A percentile compares a stretch with the other conserved stretches of the same genome.
Evolutionary conservation across 2,329 filamentous ascomycete genomes (phyloP).

Genomic region (Rhinocladiella mackenziei): DNA sequence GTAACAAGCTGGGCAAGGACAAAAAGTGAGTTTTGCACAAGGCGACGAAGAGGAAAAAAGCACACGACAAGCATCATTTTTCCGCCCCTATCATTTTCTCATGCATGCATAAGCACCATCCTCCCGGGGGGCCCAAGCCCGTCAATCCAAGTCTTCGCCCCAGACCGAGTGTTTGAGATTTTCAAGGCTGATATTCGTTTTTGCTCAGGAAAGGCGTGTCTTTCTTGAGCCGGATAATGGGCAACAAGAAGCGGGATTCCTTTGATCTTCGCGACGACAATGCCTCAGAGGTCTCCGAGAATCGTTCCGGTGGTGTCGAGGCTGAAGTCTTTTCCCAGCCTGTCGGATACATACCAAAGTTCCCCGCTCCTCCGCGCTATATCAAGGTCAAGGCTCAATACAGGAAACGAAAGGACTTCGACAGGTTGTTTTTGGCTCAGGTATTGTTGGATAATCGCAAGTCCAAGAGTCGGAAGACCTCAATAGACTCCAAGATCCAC

Average conservation of each 20-base stretch:
- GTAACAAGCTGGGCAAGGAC: slow-evolving; percentile 48
- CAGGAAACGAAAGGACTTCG: slow-evolving; percentile 77
- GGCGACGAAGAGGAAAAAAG: slow-evolving; percentile 3
- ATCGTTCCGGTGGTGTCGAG: slow-evolving; percentile 74
- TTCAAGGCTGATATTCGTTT: slow-evolving; percentile 13
- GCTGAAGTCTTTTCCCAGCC: slow-evolving; percentile 76
- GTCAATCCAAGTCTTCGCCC: neutral
- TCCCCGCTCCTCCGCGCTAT: slow-evolving; percentile 86
- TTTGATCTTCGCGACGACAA: slow-evolving; percentile 49
- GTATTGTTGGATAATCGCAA: slow-evolving; percentile 64
- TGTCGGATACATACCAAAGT: slow-evolving; percentile 76
- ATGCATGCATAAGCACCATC: slow-evolving; percentile 9
- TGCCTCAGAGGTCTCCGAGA: slow-evolving; percentile 66
- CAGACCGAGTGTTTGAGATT: neutral
- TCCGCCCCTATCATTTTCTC: slow-evolving; percentile 3
- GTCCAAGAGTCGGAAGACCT: slow-evolving; percentile 35
- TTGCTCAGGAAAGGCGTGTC: slow-evolving; percentile 72
- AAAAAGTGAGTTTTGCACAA: slow-evolving; percentile 56
- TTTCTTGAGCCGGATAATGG: slow-evolving; percentile 81
- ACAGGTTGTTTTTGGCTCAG: slow-evolving; percentile 86
- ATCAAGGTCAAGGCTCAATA: slow-evolving; percentile 78
- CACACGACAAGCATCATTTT: slow-evolving; percentile 2
- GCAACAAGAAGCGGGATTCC: slow-evolving; percentile 66
- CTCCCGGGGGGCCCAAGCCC: slow-evolving; percentile 1
- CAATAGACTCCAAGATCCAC: slow-evolving; percentile 32